phyloP scores from a whole-genome alignment of 441 rosid genomes.

The Populus tomentosa region DNA sequence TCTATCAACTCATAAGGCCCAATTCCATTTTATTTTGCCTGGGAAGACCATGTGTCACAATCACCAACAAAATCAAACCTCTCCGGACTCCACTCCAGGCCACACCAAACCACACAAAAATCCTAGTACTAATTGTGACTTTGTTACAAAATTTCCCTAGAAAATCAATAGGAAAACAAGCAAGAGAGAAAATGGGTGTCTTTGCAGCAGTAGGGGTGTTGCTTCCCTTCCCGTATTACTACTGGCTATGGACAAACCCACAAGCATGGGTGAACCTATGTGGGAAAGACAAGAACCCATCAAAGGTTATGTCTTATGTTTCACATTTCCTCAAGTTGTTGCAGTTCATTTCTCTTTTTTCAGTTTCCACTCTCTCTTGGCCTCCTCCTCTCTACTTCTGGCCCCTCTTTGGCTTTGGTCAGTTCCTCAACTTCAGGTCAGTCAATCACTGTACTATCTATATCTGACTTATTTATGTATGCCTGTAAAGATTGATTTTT shows the following conservation, averaged over 20 bases:
- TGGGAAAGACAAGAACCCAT: conserved; percentile 66
- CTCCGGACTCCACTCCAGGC: background rate
- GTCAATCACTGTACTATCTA: background rate
- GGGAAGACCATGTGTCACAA: background rate
- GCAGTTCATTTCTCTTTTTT: conserved; percentile 64
- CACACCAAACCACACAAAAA: background rate
- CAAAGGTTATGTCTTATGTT: conserved; percentile 65
- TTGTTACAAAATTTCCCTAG: background rate
- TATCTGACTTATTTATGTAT: background rate
- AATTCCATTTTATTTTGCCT: background rate
- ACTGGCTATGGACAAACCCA: conserved; percentile 74
- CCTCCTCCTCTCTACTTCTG: conserved; percentile 88
- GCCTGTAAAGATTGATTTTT: background rate
- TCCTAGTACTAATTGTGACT: background rate
- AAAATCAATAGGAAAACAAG: background rate
- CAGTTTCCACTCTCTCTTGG: conserved; percentile 73
- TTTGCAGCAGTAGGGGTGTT: conserved; percentile 59
- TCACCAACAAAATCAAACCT: background rate
- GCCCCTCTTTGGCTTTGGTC: conserved; percentile 79
- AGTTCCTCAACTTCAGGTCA: conserved; percentile 91
- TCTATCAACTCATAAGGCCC: background rate
- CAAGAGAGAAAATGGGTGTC: conserved; percentile 44
- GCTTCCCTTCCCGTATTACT: conserved; percentile 77
- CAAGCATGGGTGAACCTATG: conserved; percentile 80
- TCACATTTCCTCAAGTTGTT: conserved; percentile 70